Evolutionary conservation across 2,329 filamentous ascomycete species (phyloP).

Genomic region (Colletotrichum spaethianum): DNA sequence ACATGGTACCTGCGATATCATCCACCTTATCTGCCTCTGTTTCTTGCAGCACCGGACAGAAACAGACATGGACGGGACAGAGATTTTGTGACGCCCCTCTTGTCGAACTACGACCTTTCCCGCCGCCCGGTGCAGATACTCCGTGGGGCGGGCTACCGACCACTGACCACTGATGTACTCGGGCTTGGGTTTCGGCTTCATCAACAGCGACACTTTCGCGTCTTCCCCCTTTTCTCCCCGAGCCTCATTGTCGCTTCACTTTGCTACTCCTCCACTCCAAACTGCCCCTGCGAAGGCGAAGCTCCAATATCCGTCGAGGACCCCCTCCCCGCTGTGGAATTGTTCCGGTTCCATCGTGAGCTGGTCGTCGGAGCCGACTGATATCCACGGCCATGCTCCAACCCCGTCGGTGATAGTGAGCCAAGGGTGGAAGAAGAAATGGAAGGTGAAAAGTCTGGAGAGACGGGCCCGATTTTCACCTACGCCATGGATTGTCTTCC

Average conservation of each 20-base stretch:
- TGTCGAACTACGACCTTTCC: not conserved
- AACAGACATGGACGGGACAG: not conserved
- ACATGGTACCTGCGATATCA: not conserved
- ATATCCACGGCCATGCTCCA: not conserved
- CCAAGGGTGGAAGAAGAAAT: slow-evolving; percentile 13
- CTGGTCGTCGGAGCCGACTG: slow-evolving; percentile 16
- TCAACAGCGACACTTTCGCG: not conserved
- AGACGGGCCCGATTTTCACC: slow-evolving; percentile 25
- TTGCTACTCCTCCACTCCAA: not conserved
- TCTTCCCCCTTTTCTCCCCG: slow-evolving; percentile 22
- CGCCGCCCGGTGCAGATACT: not conserved
- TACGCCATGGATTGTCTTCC: slow-evolving; percentile 14
- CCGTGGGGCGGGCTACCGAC: not conserved
- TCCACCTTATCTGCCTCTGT: slow-evolving; percentile 12
- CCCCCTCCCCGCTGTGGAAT: slow-evolving; percentile 22
- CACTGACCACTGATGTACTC: not conserved
- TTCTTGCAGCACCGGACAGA: slow-evolving; percentile 4
- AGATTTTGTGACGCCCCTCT: not conserved
- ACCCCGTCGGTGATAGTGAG: slow-evolving; percentile 11
- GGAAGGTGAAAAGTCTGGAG: slow-evolving; percentile 31
- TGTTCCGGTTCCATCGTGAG: not conserved
- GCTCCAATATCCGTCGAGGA: slow-evolving; percentile 37
- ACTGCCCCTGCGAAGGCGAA: slow-evolving; percentile 15
- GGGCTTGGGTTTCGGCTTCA: not conserved
- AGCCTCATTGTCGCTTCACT: not conserved